These are phyloP conservation scores for Millerago galiae DNA, from an alignment of 805 yeast genomes.

Conservation along the genomic window DNA sequence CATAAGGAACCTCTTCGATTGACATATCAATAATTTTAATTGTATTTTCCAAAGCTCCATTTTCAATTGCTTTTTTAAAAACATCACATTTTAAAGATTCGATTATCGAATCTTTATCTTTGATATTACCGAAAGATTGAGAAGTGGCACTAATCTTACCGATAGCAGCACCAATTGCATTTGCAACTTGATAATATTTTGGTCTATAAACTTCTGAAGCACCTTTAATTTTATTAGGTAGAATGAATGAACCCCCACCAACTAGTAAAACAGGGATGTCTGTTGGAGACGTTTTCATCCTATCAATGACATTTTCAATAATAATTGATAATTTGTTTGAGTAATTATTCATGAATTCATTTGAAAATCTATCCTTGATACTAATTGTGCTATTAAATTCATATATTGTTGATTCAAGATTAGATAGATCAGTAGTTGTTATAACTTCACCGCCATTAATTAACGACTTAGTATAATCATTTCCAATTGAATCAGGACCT, in stretches of 20 bases:
- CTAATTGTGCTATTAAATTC: constrained; percentile 9
- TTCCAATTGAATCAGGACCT: constrained; percentile 45
- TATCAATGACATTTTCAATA: constrained; percentile 34
- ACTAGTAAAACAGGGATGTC: constrained; percentile 39
- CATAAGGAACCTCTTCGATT: constrained; percentile 26
- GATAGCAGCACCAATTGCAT: constrained; percentile 45
- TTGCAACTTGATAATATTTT: constrained; percentile 38
- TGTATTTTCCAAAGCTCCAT: constrained; percentile 23
- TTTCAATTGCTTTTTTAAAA: constrained; percentile 14
- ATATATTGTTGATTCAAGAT: constrained; percentile 7
- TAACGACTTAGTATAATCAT: constrained; percentile 29
- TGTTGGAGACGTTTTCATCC: constrained; percentile 40
- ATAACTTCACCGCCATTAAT: constrained; percentile 37
- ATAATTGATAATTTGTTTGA: constrained; percentile 3
- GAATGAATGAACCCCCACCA: constrained; percentile 46
- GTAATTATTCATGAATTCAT: constrained; percentile 16
- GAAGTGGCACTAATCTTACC: constrained; percentile 4
- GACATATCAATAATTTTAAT: constrained; percentile 20
- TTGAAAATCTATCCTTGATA: constrained; percentile 19
- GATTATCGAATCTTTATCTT: constrained; percentile 14
- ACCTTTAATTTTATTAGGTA: constrained; percentile 32
- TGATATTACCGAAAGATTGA: constrained; percentile 22
- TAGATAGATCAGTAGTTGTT: constrained; percentile 34
- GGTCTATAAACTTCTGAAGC: constrained; percentile 40
- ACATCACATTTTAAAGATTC: constrained; percentile 20